Evolutionary conservation across 78 protist species (phyloP).

Genomic region (Isochrysis galbana): DNA sequence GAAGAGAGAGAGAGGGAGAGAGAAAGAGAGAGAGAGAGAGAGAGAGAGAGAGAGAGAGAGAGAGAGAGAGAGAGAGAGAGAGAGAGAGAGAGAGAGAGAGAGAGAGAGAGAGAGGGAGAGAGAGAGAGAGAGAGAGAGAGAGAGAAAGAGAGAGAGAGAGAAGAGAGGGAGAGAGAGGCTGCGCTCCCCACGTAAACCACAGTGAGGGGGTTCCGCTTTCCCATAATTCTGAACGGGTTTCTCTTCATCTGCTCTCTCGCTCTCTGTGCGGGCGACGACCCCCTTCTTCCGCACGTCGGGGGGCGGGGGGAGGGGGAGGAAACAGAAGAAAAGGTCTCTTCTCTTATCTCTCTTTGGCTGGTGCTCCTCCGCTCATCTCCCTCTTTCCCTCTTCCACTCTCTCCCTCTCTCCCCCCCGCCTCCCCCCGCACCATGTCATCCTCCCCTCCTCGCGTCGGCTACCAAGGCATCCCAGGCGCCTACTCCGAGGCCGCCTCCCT

Average conservation of each 20-base stretch:
- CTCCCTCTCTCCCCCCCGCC: too few relatives aligned
- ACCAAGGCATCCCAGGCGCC: slow-evolving; percentile 34
- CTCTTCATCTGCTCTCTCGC: background rate
- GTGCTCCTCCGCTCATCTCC: too few relatives aligned
- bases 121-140: background rate
- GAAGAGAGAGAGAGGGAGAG: background rate
- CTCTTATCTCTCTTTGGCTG: too few relatives aligned
- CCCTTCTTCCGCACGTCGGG: background rate
- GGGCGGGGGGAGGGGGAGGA: background rate
- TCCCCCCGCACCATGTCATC: too few relatives aligned
- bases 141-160: background rate
- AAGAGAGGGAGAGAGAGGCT: background rate
- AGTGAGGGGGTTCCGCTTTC: background rate
- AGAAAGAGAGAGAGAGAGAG: background rate
- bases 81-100: background rate
- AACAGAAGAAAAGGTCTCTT: too few relatives aligned
- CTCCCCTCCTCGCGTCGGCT: background rate
- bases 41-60: background rate
- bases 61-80: background rate
- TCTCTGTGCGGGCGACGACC: background rate
- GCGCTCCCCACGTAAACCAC: background rate
- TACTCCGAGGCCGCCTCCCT: background rate
- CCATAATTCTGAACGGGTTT: background rate
- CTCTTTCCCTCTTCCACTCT: too few relatives aligned
- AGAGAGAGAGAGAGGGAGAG: background rate